Conservation (phyloP, 2,329 filamentous ascomycete species). For the Pseudogymnoascus sp. region DNA sequence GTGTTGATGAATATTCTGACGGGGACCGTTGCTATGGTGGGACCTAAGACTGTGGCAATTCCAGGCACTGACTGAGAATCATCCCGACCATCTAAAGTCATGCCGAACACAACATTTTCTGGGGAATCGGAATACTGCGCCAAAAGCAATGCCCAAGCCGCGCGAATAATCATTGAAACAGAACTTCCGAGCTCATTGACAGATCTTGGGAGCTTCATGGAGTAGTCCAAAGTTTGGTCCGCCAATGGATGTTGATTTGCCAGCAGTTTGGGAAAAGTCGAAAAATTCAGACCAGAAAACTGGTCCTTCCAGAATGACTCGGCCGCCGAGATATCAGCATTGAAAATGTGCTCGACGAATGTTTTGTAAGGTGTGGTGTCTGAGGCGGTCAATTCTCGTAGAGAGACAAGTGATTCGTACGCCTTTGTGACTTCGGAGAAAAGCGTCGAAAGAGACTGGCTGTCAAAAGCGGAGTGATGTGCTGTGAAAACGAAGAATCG, state of each 20-base stretch:
- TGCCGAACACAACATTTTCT: conserved; percentile 35
- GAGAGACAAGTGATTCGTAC: not conserved
- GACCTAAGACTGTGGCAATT: conserved; percentile 18
- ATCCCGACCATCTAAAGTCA: conserved; percentile 35
- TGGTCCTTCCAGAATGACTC: not conserved
- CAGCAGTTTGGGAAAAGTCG: not conserved
- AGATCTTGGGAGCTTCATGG: not conserved
- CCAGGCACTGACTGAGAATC: conserved; percentile 22
- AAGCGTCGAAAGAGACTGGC: not conserved
- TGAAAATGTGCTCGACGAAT: not conserved
- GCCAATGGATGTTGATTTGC: not conserved
- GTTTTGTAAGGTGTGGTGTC: not conserved
- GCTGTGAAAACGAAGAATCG: not conserved
- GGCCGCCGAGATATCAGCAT: not conserved
- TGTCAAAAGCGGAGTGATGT: conserved; percentile 7
- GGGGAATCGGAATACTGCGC: conserved; percentile 29
- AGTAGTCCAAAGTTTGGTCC: not conserved
- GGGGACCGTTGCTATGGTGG: conserved; percentile 37
- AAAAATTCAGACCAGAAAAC: not conserved
- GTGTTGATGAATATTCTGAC: conserved; percentile 29
- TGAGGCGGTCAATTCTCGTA: not conserved
- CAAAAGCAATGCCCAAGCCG: conserved; percentile 34
- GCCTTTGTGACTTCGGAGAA: not conserved
- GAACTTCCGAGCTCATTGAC: not conserved
- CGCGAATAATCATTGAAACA: conserved; percentile 32